phyloP scores from a whole-genome alignment of 1,139 yeast genomes.

The Trichomonascaceae sp. region DNA sequence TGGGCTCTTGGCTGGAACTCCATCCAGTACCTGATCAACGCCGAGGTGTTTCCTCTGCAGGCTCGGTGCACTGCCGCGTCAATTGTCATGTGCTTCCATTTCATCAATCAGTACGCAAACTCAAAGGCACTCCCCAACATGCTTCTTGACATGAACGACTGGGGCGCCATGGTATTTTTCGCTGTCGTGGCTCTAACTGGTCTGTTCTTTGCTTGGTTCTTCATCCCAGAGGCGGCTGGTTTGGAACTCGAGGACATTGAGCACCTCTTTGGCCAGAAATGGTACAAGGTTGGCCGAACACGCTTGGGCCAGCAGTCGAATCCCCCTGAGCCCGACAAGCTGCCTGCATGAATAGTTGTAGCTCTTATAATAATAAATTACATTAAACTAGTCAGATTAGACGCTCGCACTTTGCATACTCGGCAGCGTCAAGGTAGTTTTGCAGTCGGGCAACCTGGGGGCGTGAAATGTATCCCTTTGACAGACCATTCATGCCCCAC shows the following conservation, averaged over 20 bases:
- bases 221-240: conserved; percentile 41
- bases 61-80: conserved; percentile 43
- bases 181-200: conserved; percentile 33
- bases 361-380: too few relatives aligned
- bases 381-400: too few relatives aligned
- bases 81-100: conserved; percentile 44
- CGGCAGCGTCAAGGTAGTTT: too few relatives aligned
- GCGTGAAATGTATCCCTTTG: background rate
- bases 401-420: too few relatives aligned
- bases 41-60: conserved; percentile 46
- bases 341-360: too few relatives aligned
- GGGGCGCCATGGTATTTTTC: conserved; percentile 45
- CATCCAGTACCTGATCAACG: conserved; percentile 43
- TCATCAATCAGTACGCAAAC: conserved; percentile 47
- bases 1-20: conserved; percentile 56
- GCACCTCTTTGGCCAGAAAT: conserved; percentile 41
- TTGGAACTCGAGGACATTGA: conserved; percentile 45
- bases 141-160: conserved; percentile 35
- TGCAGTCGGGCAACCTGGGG: too few relatives aligned
- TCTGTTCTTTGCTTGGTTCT: conserved; percentile 38
- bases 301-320: background rate
- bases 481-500: conserved; percentile 8
- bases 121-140: conserved; percentile 44
- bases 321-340: background rate
- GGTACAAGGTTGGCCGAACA: conserved; percentile 27